These are phyloP conservation scores for Achaetomium macrosporum DNA, from an alignment of 2,329 filamentous ascomycete genomes.

Conservation along the genomic window DNA sequence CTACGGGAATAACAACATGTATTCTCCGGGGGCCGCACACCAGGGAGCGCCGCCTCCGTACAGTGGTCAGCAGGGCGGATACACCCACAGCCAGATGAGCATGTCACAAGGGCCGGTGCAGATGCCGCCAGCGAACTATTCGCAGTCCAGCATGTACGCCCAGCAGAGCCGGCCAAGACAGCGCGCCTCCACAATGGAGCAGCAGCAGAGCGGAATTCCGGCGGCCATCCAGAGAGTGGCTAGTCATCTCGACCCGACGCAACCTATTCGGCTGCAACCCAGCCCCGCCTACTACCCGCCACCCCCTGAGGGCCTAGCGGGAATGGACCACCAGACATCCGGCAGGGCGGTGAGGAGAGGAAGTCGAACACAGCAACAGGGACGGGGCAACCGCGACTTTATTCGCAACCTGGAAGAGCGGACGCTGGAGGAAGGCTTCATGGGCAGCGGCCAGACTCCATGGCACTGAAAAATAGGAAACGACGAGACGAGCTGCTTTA, in stretches of 20 bases:
- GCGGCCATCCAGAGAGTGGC: constrained; percentile 90
- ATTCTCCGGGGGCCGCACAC: constrained; percentile 54
- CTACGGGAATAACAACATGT: constrained; percentile 80
- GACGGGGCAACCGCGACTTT: constrained; percentile 71
- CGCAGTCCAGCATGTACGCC: constrained; percentile 52
- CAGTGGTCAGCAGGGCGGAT: constrained; percentile 63
- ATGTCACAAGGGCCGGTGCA: constrained; percentile 63
- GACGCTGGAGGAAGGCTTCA: constrained; percentile 87
- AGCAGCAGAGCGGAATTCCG: constrained; percentile 87
- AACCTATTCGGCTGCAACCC: constrained; percentile 88
- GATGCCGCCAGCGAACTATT: constrained; percentile 59
- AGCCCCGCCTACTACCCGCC: constrained; percentile 97
- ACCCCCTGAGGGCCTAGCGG: constrained; percentile 71
- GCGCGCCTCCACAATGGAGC: constrained; percentile 92
- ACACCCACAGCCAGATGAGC: constrained; percentile 58
- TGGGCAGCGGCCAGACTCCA: constrained; percentile 51
- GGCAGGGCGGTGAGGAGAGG: constrained; percentile 61
- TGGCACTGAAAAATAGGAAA: constrained; percentile 55
- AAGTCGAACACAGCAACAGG: constrained; percentile 60
- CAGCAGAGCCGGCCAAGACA: constrained; percentile 67
- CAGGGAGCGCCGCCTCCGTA: constrained; percentile 70
- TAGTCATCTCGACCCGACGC: constrained; percentile 89
- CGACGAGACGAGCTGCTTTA: too few relatives aligned
- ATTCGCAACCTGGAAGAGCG: constrained; percentile 92
- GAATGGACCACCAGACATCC: constrained; percentile 54